Conservation (phyloP, 2,329 filamentous ascomycete genomes). For the Pyrenophora graminea region DNA sequence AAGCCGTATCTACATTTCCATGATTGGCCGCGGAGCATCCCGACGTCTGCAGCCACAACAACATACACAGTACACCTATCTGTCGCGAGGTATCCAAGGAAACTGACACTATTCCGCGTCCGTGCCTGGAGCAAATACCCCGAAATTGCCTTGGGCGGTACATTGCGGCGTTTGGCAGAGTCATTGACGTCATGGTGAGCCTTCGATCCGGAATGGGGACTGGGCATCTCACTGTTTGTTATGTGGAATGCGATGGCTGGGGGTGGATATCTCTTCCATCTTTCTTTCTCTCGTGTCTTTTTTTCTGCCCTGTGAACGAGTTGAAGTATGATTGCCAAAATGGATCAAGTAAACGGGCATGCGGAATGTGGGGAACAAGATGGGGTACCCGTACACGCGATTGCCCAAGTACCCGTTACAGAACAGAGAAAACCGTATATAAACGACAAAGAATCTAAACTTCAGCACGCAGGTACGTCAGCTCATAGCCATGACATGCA, state of each 20-base stretch:
- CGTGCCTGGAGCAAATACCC: neutral
- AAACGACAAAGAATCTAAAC: slow-evolving; percentile 6
- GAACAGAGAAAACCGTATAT: slow-evolving; percentile 17
- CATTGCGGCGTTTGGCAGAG: slow-evolving; percentile 1
- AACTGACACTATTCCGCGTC: neutral
- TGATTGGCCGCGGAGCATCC: slow-evolving; percentile 3
- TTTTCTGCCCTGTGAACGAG: neutral
- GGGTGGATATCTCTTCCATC: neutral
- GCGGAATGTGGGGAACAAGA: neutral
- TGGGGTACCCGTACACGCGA: slow-evolving; percentile 7
- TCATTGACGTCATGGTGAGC: slow-evolving; percentile 14
- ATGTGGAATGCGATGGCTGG: neutral
- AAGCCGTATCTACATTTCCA: neutral
- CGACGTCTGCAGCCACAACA: neutral
- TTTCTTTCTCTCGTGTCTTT: neutral
- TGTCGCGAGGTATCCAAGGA: neutral
- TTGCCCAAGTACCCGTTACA: slow-evolving; percentile 16
- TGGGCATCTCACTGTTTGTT: no score
- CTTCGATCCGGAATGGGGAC: neutral
- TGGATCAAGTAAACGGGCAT: neutral
- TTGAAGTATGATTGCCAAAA: slow-evolving; percentile 7
- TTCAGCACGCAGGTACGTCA: slow-evolving; percentile 19
- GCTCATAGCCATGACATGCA: neutral
- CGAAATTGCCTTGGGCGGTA: neutral
- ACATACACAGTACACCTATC: neutral